phyloP scores from a whole-genome alignment of 1,139 yeast genomes.

The Yamadazyma mexicana region DNA sequence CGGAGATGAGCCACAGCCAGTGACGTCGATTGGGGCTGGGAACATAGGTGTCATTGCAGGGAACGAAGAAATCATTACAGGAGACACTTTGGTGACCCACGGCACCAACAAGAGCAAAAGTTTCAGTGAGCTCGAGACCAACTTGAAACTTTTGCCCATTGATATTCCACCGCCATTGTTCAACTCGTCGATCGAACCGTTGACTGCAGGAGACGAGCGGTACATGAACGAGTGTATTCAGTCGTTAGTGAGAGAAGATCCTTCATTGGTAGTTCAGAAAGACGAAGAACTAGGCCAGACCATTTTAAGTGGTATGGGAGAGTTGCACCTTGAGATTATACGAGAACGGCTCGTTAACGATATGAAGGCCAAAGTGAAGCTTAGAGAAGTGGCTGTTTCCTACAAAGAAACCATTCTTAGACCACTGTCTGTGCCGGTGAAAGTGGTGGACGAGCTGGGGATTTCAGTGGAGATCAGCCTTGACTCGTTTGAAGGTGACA shows the following conservation, averaged over 20 bases:
- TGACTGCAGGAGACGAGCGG: conserved; percentile 76
- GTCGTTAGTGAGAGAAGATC: conserved; percentile 70
- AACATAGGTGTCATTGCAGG: conserved; percentile 90
- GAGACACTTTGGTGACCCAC: conserved; percentile 79
- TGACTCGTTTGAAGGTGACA: conserved; percentile 53
- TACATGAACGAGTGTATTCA: conserved; percentile 66
- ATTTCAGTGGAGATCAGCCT: conserved; percentile 41
- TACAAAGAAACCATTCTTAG: conserved; percentile 70
- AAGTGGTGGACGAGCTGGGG: conserved; percentile 12
- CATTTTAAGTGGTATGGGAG: conserved; percentile 93
- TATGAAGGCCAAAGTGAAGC: conserved; percentile 75
- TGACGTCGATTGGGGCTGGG: conserved; percentile 63
- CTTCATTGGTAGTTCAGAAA: conserved; percentile 25
- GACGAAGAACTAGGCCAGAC: conserved; percentile 93
- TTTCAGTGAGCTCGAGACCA: conserved; percentile 50
- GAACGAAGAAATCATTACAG: conserved; percentile 72
- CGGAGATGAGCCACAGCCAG: conserved; percentile 81
- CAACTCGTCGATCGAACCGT: conserved; percentile 81
- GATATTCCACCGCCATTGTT: conserved; percentile 91
- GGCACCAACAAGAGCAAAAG: conserved; percentile 38
- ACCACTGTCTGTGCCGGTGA: conserved; percentile 14
- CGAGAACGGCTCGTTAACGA: conserved; percentile 74
- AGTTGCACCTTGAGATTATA: conserved; percentile 86
- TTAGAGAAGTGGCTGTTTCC: conserved; percentile 84
- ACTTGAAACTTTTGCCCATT: conserved; percentile 70